phyloP scores from a whole-genome alignment of 768 basidiomycete species.

The Ephemerocybe angulata region DNA sequence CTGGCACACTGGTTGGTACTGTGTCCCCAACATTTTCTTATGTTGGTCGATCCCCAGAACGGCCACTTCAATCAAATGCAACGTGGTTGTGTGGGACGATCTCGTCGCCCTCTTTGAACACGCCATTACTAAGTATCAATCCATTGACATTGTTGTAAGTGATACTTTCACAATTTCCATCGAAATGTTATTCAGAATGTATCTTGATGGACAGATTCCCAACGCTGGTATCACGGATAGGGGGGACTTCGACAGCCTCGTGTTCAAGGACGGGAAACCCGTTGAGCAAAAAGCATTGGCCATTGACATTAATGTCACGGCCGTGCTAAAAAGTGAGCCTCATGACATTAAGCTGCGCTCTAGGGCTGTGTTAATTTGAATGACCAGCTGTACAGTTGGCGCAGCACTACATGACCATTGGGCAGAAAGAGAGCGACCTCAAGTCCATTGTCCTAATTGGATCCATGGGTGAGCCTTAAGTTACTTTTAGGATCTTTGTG shows the following conservation, averaged over 20 bases:
- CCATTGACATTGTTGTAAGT: slow-evolving; percentile 53
- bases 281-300: slow-evolving; percentile 42
- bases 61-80: slow-evolving; percentile 40
- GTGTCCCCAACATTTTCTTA: background rate
- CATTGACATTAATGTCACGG: slow-evolving; percentile 47
- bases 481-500: background rate
- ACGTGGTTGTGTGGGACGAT: slow-evolving; percentile 54
- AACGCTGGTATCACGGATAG: slow-evolving; percentile 46
- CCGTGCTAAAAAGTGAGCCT: slow-evolving; percentile 44
- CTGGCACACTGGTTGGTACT: background rate
- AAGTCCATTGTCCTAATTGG: slow-evolving; percentile 53
- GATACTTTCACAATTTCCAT: background rate
- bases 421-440: slow-evolving; percentile 33
- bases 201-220: no score
- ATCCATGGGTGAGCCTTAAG: slow-evolving; percentile 44
- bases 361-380: background rate
- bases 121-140: slow-evolving; percentile 41
- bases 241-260: slow-evolving; percentile 26
- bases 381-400: slow-evolving; percentile 47
- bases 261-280: slow-evolving; percentile 38
- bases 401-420: slow-evolving; percentile 44
- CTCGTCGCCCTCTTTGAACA: slow-evolving; percentile 49
- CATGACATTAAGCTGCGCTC: background rate
- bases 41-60: slow-evolving; percentile 25
- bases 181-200: slow-evolving; percentile 19